Evolutionary conservation across 345 rosid species (phyloP), one percentile per base, ranked within the genome.

Genomic region (Eucalyptus cloeziana): DNA sequence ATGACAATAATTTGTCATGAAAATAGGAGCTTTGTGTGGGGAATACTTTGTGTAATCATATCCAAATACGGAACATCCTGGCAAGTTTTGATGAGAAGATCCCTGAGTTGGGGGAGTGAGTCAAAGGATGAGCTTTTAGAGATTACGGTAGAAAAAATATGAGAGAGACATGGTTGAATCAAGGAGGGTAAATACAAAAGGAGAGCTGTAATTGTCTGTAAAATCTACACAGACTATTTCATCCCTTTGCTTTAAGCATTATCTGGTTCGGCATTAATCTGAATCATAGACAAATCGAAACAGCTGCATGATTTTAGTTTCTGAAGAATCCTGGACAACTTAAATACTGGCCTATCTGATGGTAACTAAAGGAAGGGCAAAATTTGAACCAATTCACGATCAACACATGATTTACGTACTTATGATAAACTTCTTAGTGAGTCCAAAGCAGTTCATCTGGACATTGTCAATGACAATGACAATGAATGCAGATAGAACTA

Each of bases 31-130:
- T 71, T 71, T 22, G 25, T 71, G 80, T 16, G 7, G 44, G 81
- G 44, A 33, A 33, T 71, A 9, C 81, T 33, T 33, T 71, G 81
- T 4, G 25, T 33, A 17, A 71, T 71, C 44, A 37, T 69, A 33
- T 33, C 80, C 80, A 69, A 9, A 40, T 8, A 17, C 6, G 7
- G 80, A 69, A 40, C 80, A 69, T 33, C 25, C 44, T 71, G 44
- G 25, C 21, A 71, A 37, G 30, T 40, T 37, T 37, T 40, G 85
- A 37, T 22, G 47, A 76, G 47, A 76, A 76, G 47, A 76, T 76
- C 85, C 85, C 27, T 22, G 0, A 37, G 47, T 0, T 7, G 47
- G 85, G 24, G 85, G 30, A 44, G 43, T 11, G 0, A 76, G 1
- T 76, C 85, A 76, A 76, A 76, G 9, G 15, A 76, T 76, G 30